Base-by-base conservation (phyloP, 2,329 filamentous ascomycete species). In the Rhytidhysteron rufulum region DNA sequence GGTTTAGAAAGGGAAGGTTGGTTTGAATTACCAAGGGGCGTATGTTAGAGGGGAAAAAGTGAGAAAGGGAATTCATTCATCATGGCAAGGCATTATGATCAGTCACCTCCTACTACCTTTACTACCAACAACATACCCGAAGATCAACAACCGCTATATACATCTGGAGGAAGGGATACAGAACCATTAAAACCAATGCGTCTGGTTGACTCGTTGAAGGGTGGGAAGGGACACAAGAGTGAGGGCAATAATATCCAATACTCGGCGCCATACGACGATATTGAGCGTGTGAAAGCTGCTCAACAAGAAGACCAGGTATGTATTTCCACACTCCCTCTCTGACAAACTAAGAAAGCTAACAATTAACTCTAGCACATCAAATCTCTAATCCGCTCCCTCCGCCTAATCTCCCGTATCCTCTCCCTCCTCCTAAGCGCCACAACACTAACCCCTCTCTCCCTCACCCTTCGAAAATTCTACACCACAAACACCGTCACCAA, bases 391-490 rank as follows among this genome's bases (percentile, higher is more conserved):
- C 65, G 67, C 21, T 40, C 55, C 29, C 57, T 70, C 2, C 60
- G 60, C 39, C 31, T 69, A 36, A 16, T 65, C 18, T 62, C 62
- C 16, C 65, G 67, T 37, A 29, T 58, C 32, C 43, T 66, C 35
- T 54, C 59, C 25, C 51, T 61, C 34, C 24, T 61, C 11, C 52
- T 68, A 38, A 63, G 60, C 41, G 45, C 63, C 43, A 57, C 49
- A 13, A 60, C 62, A 37, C 53, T 69, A 20, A 40, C 61, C 13
- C 63, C 65, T 15, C 55, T 67, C 3, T 42, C 58, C 30, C 51
- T 67, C 27, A 69, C 67, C 0, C 47, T 69, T 5, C 39, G 54
- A 37, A 70, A 67, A 43, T 70, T 62, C 49, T 50, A 67, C 16
- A 44, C 43, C 6, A 70, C 67, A 3, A 45, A 52, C 31, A 37